These are phyloP conservation scores for Xylaria sp. DNA, from an alignment of 2,329 filamentous ascomycete genomes.

Conservation along the genomic window DNA sequence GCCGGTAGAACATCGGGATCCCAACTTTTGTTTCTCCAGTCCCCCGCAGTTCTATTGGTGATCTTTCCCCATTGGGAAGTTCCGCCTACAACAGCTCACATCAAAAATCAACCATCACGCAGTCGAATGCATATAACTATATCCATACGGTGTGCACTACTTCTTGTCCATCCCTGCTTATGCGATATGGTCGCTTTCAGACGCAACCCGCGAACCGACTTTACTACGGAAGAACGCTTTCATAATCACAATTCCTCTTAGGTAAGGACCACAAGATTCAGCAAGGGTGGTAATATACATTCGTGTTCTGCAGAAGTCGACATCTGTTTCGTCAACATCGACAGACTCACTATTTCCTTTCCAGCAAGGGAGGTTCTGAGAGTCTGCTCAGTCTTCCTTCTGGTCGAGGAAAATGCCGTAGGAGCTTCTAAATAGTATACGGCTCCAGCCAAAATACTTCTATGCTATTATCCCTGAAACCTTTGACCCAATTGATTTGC, in stretches of 20 bases:
- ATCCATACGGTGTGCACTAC: no score
- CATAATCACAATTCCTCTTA: background rate
- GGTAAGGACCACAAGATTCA: background rate
- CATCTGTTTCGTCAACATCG: background rate
- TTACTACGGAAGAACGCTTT: background rate
- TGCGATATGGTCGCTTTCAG: background rate
- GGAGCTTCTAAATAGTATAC: conserved; percentile 9
- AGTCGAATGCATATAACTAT: background rate
- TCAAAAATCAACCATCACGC: background rate
- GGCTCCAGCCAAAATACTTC: conserved; percentile 14
- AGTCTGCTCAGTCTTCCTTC: background rate
- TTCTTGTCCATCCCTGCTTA: no score
- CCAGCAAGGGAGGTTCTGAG: background rate
- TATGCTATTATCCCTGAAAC: conserved; percentile 9
- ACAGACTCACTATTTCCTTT: background rate
- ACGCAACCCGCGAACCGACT: background rate
- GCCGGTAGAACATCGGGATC: conserved; percentile 31
- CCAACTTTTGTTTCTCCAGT: background rate
- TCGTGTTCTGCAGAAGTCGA: background rate
- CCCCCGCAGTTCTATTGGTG: conserved; percentile 2
- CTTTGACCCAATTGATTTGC: conserved; percentile 10
- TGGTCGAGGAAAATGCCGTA: background rate
- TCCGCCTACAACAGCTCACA: conserved; percentile 18
- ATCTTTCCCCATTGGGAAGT: conserved; percentile 21
- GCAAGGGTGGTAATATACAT: background rate